A percentile compares a stretch with the other conserved stretches of the same genome.
Evolutionary conservation across 306 rosid species (phyloP).

Genomic region (Fragaria iinumae): DNA sequence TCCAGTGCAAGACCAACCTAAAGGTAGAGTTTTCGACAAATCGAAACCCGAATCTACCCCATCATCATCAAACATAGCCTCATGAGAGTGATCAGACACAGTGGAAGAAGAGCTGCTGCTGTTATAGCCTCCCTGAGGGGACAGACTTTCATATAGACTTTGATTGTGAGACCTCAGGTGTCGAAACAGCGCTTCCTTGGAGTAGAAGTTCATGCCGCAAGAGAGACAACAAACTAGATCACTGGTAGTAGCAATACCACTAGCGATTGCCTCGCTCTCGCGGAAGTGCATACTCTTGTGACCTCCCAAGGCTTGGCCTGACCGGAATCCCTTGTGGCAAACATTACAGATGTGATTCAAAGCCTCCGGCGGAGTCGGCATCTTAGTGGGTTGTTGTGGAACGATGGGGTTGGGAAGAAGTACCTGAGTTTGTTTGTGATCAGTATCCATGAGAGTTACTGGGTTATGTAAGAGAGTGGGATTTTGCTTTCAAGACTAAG

Average conservation of each 20-base stretch:
- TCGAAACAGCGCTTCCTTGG: conserved; percentile 26
- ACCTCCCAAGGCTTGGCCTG: conserved; percentile 52
- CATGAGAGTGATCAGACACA: not conserved
- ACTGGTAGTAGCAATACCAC: not conserved
- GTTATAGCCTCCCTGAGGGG: not conserved
- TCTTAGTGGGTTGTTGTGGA: conserved; percentile 1
- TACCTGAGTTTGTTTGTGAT: not conserved
- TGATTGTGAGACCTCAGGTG: conserved; percentile 39
- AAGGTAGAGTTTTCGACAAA: conserved; percentile 4
- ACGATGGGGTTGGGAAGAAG: not conserved
- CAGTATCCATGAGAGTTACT: not conserved
- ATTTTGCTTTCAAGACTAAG: not conserved
- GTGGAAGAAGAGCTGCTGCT: conserved; percentile 11
- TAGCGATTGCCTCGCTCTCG: not conserved
- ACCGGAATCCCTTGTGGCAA: conserved; percentile 32
- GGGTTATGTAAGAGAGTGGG: not conserved
- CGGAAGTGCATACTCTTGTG: conserved; percentile 47
- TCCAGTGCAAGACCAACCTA: conserved; percentile 24
- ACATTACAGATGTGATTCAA: conserved; percentile 13
- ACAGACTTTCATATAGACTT: conserved; percentile 27
- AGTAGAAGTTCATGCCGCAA: conserved; percentile 26
- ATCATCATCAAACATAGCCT: not conserved
- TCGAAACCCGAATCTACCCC: not conserved
- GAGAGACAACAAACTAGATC: conserved; percentile 2
- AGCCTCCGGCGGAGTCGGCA: not conserved